phyloP scores from a whole-genome alignment of 1,139 yeast species.

The Debaryomyces udenii region DNA sequence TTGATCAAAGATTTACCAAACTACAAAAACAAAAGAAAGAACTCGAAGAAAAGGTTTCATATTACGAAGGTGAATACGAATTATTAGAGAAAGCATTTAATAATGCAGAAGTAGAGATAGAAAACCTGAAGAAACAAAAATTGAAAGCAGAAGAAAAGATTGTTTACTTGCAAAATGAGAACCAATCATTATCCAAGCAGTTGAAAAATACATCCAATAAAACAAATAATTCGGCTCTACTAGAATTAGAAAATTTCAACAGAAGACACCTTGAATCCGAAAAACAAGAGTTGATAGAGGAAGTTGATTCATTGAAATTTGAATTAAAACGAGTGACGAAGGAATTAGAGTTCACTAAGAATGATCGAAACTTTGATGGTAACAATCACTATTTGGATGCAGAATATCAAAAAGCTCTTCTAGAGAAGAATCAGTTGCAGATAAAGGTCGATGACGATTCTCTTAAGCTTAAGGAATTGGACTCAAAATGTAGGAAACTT shows the following conservation, averaged over 20 bases:
- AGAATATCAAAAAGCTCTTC: slow-evolving; percentile 20
- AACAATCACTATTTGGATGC: slow-evolving; percentile 14
- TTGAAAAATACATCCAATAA: slow-evolving; percentile 15
- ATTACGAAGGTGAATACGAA: slow-evolving; percentile 32
- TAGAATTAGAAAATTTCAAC: slow-evolving; percentile 28
- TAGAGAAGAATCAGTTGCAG: slow-evolving; percentile 22
- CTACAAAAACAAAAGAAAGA: slow-evolving; percentile 23
- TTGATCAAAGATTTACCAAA: slow-evolving; percentile 14
- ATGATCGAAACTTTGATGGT: slow-evolving; percentile 9
- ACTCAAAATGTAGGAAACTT: slow-evolving; percentile 13
- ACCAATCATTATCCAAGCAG: slow-evolving; percentile 15
- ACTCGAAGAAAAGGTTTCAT: slow-evolving; percentile 27
- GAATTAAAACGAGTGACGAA: slow-evolving; percentile 47
- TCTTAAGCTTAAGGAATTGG: slow-evolving; percentile 22
- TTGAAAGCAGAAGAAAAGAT: slow-evolving; percentile 15
- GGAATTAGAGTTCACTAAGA: slow-evolving; percentile 71
- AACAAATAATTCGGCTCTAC: slow-evolving; percentile 22
- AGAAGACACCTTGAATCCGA: slow-evolving; percentile 25
- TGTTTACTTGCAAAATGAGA: slow-evolving; percentile 23
- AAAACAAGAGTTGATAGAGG: slow-evolving; percentile 17
- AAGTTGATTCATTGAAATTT: slow-evolving; percentile 20
- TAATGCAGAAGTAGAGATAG: slow-evolving; percentile 19
- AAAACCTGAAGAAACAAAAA: slow-evolving; percentile 15
- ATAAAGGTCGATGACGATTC: slow-evolving; percentile 17
- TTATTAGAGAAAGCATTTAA: slow-evolving; percentile 23